Conservation (phyloP, 164 flowering plant genomes). For the Vitis vinifera region ASM3070453v1 NC_081815.1:2002001-2002500, state of each 20-base stretch:
- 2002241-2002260: slow-evolving; percentile 43
- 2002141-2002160: slow-evolving; percentile 47
- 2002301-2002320: slow-evolving; percentile 58
- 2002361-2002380: slow-evolving; percentile 31
- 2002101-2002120: slow-evolving; percentile 55
- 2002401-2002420: slow-evolving; percentile 58
- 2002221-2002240: slow-evolving; percentile 49
- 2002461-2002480: slow-evolving; percentile 34
- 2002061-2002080: slow-evolving; percentile 36
- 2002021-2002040: slow-evolving; percentile 46
- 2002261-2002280: slow-evolving; percentile 39
- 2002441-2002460: slow-evolving; percentile 46
- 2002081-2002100: slow-evolving; percentile 43
- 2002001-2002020: slow-evolving; percentile 46
- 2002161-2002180: slow-evolving; percentile 26
- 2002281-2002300: slow-evolving; percentile 54
- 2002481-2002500: slow-evolving; percentile 46
- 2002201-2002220: slow-evolving; percentile 53
- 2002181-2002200: slow-evolving; percentile 56
- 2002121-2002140: slow-evolving; percentile 48
- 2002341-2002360: slow-evolving; percentile 42
- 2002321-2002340: slow-evolving; percentile 48
- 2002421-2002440: slow-evolving; percentile 56
- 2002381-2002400: slow-evolving; percentile 53
- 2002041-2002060: slow-evolving; percentile 42